Base-by-base conservation (phyloP, 2,329 filamentous ascomycete genomes). In the Zopfia rhizophila region DNA sequence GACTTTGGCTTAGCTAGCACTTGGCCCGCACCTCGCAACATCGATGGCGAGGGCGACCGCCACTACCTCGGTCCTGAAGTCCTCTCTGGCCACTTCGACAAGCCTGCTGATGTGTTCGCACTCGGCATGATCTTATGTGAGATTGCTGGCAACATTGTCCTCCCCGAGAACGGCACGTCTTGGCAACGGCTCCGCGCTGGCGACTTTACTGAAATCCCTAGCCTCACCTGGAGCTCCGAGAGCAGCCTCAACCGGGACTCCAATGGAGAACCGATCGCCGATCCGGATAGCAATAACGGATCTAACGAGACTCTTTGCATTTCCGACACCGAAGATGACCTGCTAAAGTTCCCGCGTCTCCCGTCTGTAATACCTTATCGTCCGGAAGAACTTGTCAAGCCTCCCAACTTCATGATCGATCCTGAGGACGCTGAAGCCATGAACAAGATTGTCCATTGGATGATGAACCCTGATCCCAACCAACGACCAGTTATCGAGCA, bases 31-130 rank as follows among this genome's bases (percentile, higher is more conserved):
- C 82, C 86, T 33, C 79, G 84, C 42, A 84, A 86, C 43, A 88
- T 94, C 50, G 91, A 97, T 57, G 88, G 90, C 29, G 94, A 99
- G 75, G 94, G 94, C 22, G 94, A 99, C 68, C 89, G 94, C 37
- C 90, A 96, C 68, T 99, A 99, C 69, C 93, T 99, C 67, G 93
- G 90, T 1, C 92, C 92, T 0, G 94, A 99, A 72, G 91, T 96
- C 51, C 83, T 99, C 14, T 84, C 85, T 65, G 93, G 92, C 29
- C 84, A 86, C 53, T 94, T 89, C 59, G 91, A 96, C 74, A 94
- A 93, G 70, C 89, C 93, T 25, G 89, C 91, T 24, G 94, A 99
- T 71, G 83, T 99, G 38, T 99, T 97, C 72, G 90, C 94, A 8
- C 83, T 99, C 21, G 94, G 94, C 38, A 83, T 97, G 61, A 96